Percentiles rank a stretch among this genome's conserved stretches.
Evolutionary conservation across 176 grass and related monocot genomes (phyloP).

Genomic region (Metroxylon sagu): DNA sequence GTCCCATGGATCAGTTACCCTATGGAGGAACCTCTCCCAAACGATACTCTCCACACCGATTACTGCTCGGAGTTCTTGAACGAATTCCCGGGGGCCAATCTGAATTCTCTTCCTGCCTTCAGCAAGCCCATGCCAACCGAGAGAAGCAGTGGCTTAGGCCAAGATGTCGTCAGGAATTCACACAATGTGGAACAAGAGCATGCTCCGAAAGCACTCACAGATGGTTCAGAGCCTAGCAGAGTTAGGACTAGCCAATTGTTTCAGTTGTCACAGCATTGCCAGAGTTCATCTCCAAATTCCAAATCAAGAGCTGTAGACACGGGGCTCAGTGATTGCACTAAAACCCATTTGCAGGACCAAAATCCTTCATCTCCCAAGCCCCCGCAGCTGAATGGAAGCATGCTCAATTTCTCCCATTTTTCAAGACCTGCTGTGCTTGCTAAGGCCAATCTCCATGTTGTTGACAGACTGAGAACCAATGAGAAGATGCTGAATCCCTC

Average conservation of each 20-base stretch:
- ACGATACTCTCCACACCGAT: conserved; percentile 4
- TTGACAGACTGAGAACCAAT: background rate
- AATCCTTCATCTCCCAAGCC: background rate
- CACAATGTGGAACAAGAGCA: background rate
- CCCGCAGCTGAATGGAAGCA: background rate
- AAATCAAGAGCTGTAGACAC: conserved; percentile 1
- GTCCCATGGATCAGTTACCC: conserved; percentile 21
- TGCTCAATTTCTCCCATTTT: conserved; percentile 19
- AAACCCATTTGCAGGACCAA: conserved; percentile 5
- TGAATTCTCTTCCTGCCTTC: background rate
- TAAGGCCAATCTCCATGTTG: background rate
- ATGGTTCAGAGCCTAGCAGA: background rate
- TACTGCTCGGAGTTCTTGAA: conserved; percentile 19
- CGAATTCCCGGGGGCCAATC: conserved; percentile 5
- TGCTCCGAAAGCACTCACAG: background rate
- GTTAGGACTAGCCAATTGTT: conserved; percentile 3
- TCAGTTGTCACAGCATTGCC: conserved; percentile 8
- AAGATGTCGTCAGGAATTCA: background rate
- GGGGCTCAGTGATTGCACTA: background rate
- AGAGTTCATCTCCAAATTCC: background rate
- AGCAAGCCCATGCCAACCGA: background rate
- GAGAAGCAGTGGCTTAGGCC: background rate
- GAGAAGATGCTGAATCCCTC: background rate
- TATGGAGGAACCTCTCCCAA: conserved; percentile 5
- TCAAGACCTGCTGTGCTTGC: conserved; percentile 8